Evolutionary conservation across 1,284 basidiomycete species (phyloP).

Genomic region (Ceratobasidium sp.): DNA sequence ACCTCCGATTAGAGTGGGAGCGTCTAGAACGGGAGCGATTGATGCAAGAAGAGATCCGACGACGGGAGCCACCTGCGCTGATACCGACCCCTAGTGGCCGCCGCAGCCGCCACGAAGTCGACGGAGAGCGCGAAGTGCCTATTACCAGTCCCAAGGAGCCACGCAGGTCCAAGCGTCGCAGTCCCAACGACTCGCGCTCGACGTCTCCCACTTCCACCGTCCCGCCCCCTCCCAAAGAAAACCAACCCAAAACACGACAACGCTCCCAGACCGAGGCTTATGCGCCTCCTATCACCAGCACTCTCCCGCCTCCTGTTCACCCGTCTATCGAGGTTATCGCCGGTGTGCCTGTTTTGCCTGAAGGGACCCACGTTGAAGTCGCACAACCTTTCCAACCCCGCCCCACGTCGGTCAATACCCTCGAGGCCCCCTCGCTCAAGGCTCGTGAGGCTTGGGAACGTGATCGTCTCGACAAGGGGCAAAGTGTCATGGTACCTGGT

Average conservation of each 20-base stretch:
- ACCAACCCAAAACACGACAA: conserved; percentile 15
- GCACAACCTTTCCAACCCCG: background rate
- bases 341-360: conserved; percentile 30
- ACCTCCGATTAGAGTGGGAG: conserved; percentile 16
- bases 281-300: background rate
- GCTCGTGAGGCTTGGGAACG: conserved; percentile 45
- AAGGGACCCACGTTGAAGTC: conserved; percentile 38
- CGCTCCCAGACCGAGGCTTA: conserved; percentile 29
- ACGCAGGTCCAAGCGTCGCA: conserved; percentile 28
- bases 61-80: conserved; percentile 20
- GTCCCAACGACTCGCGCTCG: conserved; percentile 16
- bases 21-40: conserved; percentile 13
- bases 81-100: conserved; percentile 3
- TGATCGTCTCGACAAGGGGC: conserved; percentile 38
- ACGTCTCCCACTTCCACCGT: conserved; percentile 28
- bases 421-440: conserved; percentile 46
- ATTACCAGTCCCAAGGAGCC: conserved; percentile 17
- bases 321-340: conserved; percentile 24
- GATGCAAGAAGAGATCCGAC: conserved; percentile 9
- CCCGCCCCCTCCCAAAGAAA: conserved; percentile 30
- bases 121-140: conserved; percentile 34
- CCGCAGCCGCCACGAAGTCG: conserved; percentile 16
- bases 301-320: conserved; percentile 9
- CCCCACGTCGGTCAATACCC: conserved; percentile 39
- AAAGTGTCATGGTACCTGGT: conserved; percentile 38